phyloP scores from a whole-genome alignment of 2,329 filamentous ascomycete genomes.

The Xylariaceae sp. region DNA sequence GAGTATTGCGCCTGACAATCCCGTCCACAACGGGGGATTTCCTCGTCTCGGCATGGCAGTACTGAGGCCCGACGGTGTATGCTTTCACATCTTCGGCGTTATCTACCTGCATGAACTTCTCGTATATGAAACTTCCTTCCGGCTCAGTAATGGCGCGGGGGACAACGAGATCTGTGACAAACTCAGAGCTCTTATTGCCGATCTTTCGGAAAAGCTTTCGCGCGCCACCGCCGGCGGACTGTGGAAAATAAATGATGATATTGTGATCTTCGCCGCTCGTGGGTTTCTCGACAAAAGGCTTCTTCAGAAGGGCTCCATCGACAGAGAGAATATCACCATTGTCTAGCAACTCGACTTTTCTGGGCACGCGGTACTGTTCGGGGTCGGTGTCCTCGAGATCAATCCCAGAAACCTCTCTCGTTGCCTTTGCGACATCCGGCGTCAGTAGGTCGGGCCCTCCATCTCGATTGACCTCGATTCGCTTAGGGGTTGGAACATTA shows the following conservation, averaged over 20 bases:
- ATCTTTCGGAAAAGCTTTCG: constrained; percentile 93
- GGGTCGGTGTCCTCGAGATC: constrained; percentile 67
- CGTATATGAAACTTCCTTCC: constrained; percentile 86
- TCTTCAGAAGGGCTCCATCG: constrained; percentile 76
- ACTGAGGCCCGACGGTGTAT: constrained; percentile 90
- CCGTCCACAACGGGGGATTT: constrained; percentile 98
- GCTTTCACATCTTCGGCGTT: constrained; percentile 98
- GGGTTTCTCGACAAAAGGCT: constrained; percentile 97
- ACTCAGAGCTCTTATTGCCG: constrained; percentile 98
- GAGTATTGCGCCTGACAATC: constrained; percentile 90
- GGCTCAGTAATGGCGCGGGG: constrained; percentile 81
- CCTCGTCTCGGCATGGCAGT: constrained; percentile 94
- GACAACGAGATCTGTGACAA: constrained; percentile 70
- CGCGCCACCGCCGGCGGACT: constrained; percentile 81
- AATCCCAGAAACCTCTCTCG: constrained; percentile 79
- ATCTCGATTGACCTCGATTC: constrained; percentile 89
- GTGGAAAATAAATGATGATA: constrained; percentile 95
- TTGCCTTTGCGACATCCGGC: constrained; percentile 73
- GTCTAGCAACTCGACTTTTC: constrained; percentile 80
- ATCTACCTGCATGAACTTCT: constrained; percentile 94
- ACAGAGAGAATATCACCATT: constrained; percentile 85
- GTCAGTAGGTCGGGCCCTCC: constrained; percentile 80
- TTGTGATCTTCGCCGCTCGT: constrained; percentile 99
- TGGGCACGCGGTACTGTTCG: constrained; percentile 52
- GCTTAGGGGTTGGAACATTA: constrained; percentile 81